These are phyloP conservation scores for Daedaleopsis sinensis DNA, from an alignment of 768 basidiomycete species.

Conservation along the genomic window DNA sequence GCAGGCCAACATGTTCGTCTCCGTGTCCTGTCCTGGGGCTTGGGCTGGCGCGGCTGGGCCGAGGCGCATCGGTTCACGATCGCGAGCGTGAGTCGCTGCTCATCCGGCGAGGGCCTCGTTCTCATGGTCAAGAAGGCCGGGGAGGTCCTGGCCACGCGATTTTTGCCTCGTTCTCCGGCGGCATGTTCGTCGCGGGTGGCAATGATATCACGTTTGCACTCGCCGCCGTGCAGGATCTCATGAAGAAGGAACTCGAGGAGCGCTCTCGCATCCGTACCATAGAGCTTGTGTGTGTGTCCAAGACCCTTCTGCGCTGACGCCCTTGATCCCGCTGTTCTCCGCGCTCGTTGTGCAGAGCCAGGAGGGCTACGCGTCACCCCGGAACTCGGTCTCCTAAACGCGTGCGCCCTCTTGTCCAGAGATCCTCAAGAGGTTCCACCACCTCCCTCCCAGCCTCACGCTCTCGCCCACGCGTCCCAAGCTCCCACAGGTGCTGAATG, in stretches of 20 bases:
- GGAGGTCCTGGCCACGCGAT: conserved; percentile 51
- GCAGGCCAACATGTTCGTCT: conserved; percentile 64
- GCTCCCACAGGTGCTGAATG: conserved; percentile 23
- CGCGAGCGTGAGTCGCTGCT: conserved; percentile 19
- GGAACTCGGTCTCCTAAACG: conserved; percentile 48
- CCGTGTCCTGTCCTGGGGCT: conserved; percentile 43
- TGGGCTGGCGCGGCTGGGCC: conserved; percentile 42
- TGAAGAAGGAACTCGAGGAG: conserved; percentile 40
- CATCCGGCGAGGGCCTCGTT: conserved; percentile 47
- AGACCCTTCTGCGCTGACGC: conserved; percentile 42
- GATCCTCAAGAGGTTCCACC: conserved; percentile 19
- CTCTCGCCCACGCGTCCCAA: conserved; percentile 35
- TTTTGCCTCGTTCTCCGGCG: conserved; percentile 51
- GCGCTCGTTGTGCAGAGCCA: conserved; percentile 39
- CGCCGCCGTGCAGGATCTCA: conserved; percentile 54
- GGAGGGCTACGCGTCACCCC: conserved; percentile 32
- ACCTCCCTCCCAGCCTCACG: conserved; percentile 33
- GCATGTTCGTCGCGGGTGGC: conserved; percentile 61
- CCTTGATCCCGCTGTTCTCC: conserved; percentile 41
- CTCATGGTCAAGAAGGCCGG: conserved; percentile 55
- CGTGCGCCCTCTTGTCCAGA: conserved; percentile 36
- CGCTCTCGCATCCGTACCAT: conserved; percentile 44
- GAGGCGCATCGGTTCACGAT: conserved; percentile 47
- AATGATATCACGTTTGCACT: conserved; percentile 63
- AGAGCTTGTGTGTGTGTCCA: conserved; percentile 57